Conservation (phyloP, 2,329 filamentous ascomycete genomes). For the Calonectria honghensis region DNA sequence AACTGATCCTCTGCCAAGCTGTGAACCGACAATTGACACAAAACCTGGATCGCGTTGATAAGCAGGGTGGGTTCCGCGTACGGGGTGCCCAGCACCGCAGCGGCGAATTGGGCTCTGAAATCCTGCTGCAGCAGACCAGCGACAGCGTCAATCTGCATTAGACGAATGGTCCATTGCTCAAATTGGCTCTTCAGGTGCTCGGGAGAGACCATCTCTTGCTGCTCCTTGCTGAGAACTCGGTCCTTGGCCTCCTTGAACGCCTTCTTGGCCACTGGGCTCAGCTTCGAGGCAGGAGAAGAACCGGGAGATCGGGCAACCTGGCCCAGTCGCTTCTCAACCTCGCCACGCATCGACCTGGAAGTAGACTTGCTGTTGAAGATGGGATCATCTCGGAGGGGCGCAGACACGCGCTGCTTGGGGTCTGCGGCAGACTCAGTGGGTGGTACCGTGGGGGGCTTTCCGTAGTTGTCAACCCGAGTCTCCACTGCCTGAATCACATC, state of each 20-base stretch:
- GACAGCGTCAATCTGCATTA: constrained; percentile 71
- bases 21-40: constrained; percentile 81
- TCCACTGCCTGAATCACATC: constrained; percentile 81
- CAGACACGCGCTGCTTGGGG: constrained; percentile 60
- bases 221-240: constrained; percentile 70
- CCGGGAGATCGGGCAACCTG: constrained; percentile 68
- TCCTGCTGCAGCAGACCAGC: constrained; percentile 83
- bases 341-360: constrained; percentile 62
- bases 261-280: constrained; percentile 72
- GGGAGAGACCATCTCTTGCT: constrained; percentile 71
- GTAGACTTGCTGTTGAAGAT: constrained; percentile 65
- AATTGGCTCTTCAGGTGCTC: constrained; percentile 70
- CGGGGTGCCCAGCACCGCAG: constrained; percentile 83
- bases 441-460: constrained; percentile 64
- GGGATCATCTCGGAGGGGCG: constrained; percentile 66
- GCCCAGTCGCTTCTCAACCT: constrained; percentile 67
- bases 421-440: constrained; percentile 56
- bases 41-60: constrained; percentile 81
- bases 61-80: constrained; percentile 82
- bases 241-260: constrained; percentile 68
- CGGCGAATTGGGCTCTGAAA: constrained; percentile 78
- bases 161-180: constrained; percentile 66
- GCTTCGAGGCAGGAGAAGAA: constrained; percentile 67
- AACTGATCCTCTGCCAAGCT: constrained; percentile 88
- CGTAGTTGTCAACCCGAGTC: constrained; percentile 78